These are phyloP conservation scores for Gossypium mustelinum DNA, from an alignment of 345 rosid species.

Conservation along the genomic window DNA sequence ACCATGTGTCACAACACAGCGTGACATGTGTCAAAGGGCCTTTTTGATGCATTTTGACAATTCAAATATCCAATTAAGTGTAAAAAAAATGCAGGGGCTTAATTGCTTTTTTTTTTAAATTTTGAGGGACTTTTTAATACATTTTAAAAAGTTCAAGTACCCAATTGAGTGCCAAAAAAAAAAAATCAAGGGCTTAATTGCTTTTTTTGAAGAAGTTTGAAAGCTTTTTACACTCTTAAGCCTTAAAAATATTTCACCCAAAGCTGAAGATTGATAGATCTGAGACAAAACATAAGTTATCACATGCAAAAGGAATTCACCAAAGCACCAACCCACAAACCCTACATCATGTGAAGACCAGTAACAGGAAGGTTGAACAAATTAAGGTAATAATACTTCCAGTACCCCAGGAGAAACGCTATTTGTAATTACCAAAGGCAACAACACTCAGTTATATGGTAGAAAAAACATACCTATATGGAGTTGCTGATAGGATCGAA, in stretches of 20 bases:
- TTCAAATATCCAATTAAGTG: too few species aligned
- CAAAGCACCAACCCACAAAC: neutral
- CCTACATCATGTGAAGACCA: neutral
- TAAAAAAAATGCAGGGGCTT: too few species aligned
- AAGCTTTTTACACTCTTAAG: too few species aligned
- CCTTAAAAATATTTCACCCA: neutral
- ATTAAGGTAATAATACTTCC: neutral
- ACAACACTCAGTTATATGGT: neutral
- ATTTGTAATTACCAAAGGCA: neutral
- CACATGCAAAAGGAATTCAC: neutral
- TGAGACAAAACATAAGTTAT: neutral
- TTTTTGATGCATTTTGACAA: too few species aligned
- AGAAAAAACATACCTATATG: slow-evolving; percentile 65
- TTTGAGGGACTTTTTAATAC: too few species aligned
- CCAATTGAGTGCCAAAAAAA: too few species aligned
- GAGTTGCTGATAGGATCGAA: slow-evolving; percentile 89
- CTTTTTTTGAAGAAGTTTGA: too few species aligned
- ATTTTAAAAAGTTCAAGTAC: too few species aligned
- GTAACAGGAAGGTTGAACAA: neutral
- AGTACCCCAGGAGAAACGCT: neutral
- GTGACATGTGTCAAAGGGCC: too few species aligned
- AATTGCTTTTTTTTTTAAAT: too few species aligned
- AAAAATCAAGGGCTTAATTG: too few species aligned
- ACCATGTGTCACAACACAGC: too few species aligned
- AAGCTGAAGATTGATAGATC: neutral